Conservation (phyloP, 2,329 filamentous ascomycete genomes). For the Tolypocladium guangdongense region DNA sequence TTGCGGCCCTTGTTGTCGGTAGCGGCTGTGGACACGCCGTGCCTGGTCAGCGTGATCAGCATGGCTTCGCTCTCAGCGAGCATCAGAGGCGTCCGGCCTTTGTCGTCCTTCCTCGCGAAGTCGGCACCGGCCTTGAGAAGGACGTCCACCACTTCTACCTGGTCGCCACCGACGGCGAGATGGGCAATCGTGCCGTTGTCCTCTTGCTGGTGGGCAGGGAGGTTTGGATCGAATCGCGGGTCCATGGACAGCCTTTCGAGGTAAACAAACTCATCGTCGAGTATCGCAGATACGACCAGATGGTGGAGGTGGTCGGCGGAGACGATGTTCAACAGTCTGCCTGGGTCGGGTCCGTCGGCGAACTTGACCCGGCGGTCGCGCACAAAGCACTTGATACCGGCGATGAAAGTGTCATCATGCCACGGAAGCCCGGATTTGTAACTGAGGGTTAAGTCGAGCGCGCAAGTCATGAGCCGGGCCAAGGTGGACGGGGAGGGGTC, state of each 20-base stretch:
- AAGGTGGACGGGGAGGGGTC: constrained; percentile 2
- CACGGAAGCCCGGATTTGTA: neutral
- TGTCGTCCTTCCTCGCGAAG: constrained; percentile 14
- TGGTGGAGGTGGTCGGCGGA: constrained; percentile 9
- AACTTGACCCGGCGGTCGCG: constrained; percentile 5
- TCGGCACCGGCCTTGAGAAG: constrained; percentile 17
- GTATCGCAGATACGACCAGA: constrained; percentile 13
- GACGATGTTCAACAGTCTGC: constrained; percentile 5
- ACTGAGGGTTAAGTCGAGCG: neutral
- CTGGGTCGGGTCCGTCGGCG: neutral
- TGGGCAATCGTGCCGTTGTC: constrained; percentile 19
- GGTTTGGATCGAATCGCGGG: constrained; percentile 18
- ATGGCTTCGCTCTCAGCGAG: constrained; percentile 15
- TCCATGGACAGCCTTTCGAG: constrained; percentile 17
- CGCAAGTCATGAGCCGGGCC: neutral
- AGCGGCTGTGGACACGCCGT: constrained; percentile 16
- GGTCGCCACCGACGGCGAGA: constrained; percentile 14
- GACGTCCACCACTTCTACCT: constrained; percentile 14
- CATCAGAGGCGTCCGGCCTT: constrained; percentile 25
- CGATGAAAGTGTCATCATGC: neutral
- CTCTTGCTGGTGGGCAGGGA: constrained; percentile 5
- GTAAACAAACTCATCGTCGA: constrained; percentile 12
- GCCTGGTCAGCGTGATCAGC: constrained; percentile 15
- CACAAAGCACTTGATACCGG: constrained; percentile 7
- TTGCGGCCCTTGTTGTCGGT: constrained; percentile 20